A percentile compares a stretch with the other conserved stretches of the same genome.
Evolutionary conservation across 1,139 yeast genomes (phyloP).

Genomic region (Geotrichum restrictum): DNA sequence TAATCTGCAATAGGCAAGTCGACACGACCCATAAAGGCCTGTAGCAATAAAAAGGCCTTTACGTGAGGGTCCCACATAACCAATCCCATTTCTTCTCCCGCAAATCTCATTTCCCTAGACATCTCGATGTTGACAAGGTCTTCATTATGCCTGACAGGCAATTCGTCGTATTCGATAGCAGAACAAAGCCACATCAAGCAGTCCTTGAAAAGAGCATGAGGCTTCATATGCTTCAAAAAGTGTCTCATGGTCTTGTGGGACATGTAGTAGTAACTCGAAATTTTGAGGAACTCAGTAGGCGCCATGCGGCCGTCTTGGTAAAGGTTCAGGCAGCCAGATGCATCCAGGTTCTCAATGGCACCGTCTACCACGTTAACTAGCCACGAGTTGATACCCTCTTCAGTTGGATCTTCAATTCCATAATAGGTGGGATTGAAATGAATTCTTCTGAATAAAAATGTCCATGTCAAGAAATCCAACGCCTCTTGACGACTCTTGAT

Average conservation of each 20-base stretch:
- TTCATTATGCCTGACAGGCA: constrained; percentile 94
- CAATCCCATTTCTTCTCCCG: constrained; percentile 52
- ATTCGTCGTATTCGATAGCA: constrained; percentile 86
- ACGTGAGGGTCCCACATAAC: constrained; percentile 95
- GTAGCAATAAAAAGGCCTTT: constrained; percentile 77
- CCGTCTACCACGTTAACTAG: constrained; percentile 68
- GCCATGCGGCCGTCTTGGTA: constrained; percentile 47
- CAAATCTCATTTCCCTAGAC: constrained; percentile 74
- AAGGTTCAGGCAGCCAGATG: constrained; percentile 65
- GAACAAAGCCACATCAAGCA: constrained; percentile 69
- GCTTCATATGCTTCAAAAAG: constrained; percentile 51
- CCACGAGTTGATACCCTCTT: constrained; percentile 55
- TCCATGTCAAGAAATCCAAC: constrained; percentile 89
- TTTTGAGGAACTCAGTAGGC: constrained; percentile 79
- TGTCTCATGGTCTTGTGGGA: constrained; percentile 85
- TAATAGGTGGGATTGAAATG: constrained; percentile 95
- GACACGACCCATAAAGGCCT: constrained; percentile 78
- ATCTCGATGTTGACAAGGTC: constrained; percentile 87
- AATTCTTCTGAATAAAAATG: constrained; percentile 86
- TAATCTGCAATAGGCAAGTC: constrained; percentile 94
- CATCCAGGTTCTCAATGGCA: constrained; percentile 62
- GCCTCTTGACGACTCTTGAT: constrained; percentile 82
- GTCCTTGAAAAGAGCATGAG: constrained; percentile 57
- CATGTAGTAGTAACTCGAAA: constrained; percentile 87
- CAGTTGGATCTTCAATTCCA: constrained; percentile 69